Conservation (phyloP, 441 rosid species). For the Oxalis stricta region DNA sequence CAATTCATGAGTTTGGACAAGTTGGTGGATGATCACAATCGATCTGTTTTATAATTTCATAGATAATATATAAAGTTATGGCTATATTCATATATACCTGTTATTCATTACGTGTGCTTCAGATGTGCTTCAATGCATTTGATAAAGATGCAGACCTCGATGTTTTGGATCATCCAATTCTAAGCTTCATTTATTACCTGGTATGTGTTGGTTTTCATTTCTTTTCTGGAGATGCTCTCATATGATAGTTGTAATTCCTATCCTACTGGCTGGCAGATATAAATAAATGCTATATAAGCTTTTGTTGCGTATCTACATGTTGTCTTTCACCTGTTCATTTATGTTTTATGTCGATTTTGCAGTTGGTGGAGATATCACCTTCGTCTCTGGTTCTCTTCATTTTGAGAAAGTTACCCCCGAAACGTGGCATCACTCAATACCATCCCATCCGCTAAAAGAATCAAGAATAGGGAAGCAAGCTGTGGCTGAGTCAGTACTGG, state of each 20-base stretch:
- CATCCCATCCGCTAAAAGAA: conserved; percentile 50
- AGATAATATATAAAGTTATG: no score
- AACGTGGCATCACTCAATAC: conserved; percentile 71
- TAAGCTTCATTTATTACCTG: conserved; percentile 71
- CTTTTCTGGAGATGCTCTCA: background rate
- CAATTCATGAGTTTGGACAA: background rate
- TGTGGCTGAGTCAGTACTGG: no score
- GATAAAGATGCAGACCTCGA: conserved; percentile 66
- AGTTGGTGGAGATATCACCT: conserved; percentile 86
- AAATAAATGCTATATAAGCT: background rate
- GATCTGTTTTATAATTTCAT: no score
- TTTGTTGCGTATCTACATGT: background rate
- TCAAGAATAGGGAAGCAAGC: background rate
- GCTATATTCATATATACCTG: no score
- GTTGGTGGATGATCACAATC: no score
- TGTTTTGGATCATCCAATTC: conserved; percentile 71
- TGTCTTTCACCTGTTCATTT: background rate
- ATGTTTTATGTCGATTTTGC: no score
- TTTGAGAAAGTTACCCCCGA: conserved; percentile 79
- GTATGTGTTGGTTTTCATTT: conserved; percentile 25
- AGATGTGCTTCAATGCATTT: conserved; percentile 84
- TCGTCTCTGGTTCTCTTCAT: conserved; percentile 75
- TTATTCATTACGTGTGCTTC: no score
- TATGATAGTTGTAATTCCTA: no score
- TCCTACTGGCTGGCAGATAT: background rate